Percentiles rank a stretch among this genome's conserved stretches.
Evolutionary conservation across 164 flowering plant species (phyloP).

Genomic region (Cinnamomum micranthum): DNA sequence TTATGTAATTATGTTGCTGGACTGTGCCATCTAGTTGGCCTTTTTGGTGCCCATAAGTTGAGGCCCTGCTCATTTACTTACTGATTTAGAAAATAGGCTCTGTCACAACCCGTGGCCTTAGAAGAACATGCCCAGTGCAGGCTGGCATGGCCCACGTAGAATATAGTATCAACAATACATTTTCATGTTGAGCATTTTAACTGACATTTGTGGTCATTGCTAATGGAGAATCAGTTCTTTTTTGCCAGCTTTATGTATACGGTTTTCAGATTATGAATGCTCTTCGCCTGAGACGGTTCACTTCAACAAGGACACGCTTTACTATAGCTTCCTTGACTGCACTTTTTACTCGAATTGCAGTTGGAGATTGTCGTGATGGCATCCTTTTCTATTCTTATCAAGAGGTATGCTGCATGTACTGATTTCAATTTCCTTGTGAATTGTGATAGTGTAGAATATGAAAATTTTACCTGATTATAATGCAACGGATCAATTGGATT

Average conservation of each 20-base stretch:
- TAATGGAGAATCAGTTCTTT: slow-evolving; percentile 8
- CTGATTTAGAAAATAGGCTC: neutral
- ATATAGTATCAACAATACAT: no score
- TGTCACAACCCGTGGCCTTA: neutral
- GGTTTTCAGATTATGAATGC: slow-evolving; percentile 71
- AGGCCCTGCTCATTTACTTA: neutral
- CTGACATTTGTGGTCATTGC: neutral
- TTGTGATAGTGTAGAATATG: neutral
- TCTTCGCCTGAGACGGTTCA: slow-evolving; percentile 56
- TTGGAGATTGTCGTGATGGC: slow-evolving; percentile 99
- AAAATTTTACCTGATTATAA: neutral
- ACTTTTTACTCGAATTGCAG: slow-evolving; percentile 76
- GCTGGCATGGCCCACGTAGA: neutral
- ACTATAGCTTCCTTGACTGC: slow-evolving; percentile 68
- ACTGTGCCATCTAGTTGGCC: neutral
- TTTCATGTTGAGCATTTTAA: neutral
- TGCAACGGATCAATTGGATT: neutral
- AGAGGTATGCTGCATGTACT: slow-evolving; percentile 45
- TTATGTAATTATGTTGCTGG: neutral
- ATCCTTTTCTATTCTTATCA: slow-evolving; percentile 77
- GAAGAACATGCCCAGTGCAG: neutral
- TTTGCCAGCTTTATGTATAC: slow-evolving; percentile 73
- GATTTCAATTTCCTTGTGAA: neutral
- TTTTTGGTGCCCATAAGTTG: neutral
- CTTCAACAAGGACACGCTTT: slow-evolving; percentile 77